phyloP scores from a whole-genome alignment of 148 eudicot genomes.

The Simmondsia chinensis region DNA sequence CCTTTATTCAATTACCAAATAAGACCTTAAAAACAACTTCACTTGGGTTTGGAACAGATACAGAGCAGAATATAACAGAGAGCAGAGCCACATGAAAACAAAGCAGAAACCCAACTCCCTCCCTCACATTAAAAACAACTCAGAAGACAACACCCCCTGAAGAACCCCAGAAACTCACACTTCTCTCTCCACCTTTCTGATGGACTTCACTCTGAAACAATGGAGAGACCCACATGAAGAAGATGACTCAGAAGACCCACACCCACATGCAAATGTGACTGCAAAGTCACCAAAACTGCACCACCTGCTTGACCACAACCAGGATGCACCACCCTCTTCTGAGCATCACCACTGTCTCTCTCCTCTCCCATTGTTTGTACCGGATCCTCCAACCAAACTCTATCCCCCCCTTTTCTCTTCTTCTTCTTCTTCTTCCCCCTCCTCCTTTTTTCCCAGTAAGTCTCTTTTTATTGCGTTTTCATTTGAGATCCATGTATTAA shows the following conservation, averaged over 20 bases:
- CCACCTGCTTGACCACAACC: no score
- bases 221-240: constrained; percentile 50
- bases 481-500: no score
- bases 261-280: constrained; percentile 27
- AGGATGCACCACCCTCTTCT: no score
- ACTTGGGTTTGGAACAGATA: no score
- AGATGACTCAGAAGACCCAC: constrained; percentile 29
- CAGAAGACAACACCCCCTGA: constrained; percentile 9
- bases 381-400: constrained; percentile 26
- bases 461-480: neutral
- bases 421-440: constrained; percentile 20
- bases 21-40: no score
- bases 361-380: constrained; percentile 62
- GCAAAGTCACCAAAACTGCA: constrained; percentile 16
- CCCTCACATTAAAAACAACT: no score
- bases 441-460: constrained; percentile 31
- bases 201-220: constrained; percentile 77
- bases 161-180: constrained; percentile 3
- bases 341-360: no score
- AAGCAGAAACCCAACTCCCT: constrained; percentile 6
- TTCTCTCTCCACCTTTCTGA: constrained; percentile 19
- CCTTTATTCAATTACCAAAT: no score
- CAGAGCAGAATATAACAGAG: no score
- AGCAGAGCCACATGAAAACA: neutral
- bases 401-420: constrained; percentile 15